These are phyloP conservation scores for Silene coronaria DNA, from an alignment of 179 eudicot genomes.

Conservation along the genomic window DNA sequence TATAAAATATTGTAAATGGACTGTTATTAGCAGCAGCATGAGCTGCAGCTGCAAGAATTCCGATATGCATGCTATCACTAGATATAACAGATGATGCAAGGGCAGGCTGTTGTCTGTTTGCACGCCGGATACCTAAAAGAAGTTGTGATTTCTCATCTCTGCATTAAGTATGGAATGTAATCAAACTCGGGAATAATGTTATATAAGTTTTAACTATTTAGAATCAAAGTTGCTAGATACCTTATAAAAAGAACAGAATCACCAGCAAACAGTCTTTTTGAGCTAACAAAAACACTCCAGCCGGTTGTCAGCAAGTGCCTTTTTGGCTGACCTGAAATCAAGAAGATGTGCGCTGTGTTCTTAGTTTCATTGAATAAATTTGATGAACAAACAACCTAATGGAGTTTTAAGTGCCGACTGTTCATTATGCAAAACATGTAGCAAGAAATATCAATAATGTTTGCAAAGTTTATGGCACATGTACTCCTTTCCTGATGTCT, in stretches of 20 bases:
- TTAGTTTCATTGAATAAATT: background rate
- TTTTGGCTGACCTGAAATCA: constrained; percentile 81
- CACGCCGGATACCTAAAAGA: constrained; percentile 78
- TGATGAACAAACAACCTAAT: background rate
- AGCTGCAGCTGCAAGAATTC: constrained; percentile 97
- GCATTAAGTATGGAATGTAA: constrained; percentile 18
- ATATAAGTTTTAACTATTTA: background rate
- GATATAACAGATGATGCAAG: constrained; percentile 97
- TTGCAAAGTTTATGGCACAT: background rate
- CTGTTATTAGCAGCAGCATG: constrained; percentile 97
- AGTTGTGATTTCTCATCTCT: constrained; percentile 97
- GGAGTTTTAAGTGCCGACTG: background rate
- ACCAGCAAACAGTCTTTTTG: constrained; percentile 86
- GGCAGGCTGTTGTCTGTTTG: constrained; percentile 91
- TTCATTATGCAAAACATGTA: background rate
- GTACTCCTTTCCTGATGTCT: background rate
- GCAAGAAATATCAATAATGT: background rate
- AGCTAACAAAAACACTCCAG: constrained; percentile 95
- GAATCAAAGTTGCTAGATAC: constrained; percentile 31
- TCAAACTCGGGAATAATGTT: constrained; percentile 9
- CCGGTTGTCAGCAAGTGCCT: constrained; percentile 96
- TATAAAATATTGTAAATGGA: constrained; percentile 90
- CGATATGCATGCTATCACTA: constrained; percentile 99
- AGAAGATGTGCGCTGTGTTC: background rate
- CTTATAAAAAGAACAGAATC: constrained; percentile 94